Percentiles rank a stretch among this genome's conserved stretches.
Conservation (phyloP, 768 basidiomycete species). For the Russula sp. region DNA sequence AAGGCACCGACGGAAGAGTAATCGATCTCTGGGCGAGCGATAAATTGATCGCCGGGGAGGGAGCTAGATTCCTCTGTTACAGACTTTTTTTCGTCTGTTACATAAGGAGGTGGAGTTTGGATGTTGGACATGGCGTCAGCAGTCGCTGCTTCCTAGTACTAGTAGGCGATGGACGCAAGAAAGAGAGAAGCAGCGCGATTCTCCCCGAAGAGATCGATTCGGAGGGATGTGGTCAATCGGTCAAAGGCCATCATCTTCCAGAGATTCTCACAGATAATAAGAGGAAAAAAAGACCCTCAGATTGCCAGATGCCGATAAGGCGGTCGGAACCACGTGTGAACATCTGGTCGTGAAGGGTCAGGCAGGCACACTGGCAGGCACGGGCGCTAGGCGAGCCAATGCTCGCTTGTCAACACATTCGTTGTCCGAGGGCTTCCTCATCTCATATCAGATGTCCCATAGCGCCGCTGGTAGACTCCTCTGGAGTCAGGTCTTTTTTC, state of each 20-base stretch:
- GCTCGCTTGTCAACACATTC: neutral
- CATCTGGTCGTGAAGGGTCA: neutral
- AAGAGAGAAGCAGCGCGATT: neutral
- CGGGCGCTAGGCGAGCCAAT: neutral
- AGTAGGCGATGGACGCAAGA: neutral
- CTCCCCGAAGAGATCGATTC: neutral
- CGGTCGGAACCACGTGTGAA: neutral
- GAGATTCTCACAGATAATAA: neutral
- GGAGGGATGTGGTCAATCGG: neutral
- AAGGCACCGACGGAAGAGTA: conserved; percentile 59
- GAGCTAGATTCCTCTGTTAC: neutral
- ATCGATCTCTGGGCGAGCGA: conserved; percentile 52
- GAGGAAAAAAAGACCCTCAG: neutral
- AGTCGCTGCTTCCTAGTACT: neutral
- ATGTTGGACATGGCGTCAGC: neutral
- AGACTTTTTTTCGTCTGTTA: neutral
- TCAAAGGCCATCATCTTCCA: neutral
- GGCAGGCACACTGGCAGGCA: neutral
- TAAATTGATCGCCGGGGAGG: neutral
- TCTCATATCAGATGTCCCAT: neutral
- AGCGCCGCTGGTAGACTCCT: neutral
- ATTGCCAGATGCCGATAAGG: neutral
- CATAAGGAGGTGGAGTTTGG: neutral
- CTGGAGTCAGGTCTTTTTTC: neutral
- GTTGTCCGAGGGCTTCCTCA: neutral